Base-by-base conservation (phyloP, 306 rosid genomes). In the Abrus precatorius region DNA sequence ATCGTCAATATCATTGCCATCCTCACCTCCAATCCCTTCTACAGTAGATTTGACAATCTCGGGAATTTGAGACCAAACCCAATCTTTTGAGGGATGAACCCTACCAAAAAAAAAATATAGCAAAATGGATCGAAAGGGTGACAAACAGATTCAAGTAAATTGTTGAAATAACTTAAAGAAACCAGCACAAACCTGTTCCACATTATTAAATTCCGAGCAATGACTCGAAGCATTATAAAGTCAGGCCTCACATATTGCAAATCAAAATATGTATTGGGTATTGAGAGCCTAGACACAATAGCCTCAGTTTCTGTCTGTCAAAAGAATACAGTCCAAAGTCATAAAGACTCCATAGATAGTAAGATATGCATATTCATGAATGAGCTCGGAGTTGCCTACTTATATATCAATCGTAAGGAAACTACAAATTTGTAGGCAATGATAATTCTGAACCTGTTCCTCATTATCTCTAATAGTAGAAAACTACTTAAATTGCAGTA, bases 191-290 rank as follows among this genome's bases (percentile, higher is more conserved):
- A 95, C 98, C 99, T 93, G 93, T 92, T 88, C 99, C 97, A 95
- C 97, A 95, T 93, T 82, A 93, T 91, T 86, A 95, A 83, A 91
- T 90, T 95, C 78, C 91, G 94, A 79, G 97, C 97, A 84, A 95
- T 90, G 87, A 95, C 95, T 3, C 97, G 95, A 61, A 95, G 97
- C 99, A 95, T 91, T 70, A 95, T 93, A 84, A 95, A 95, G 89
- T 95, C 99, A 68, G 99, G 99, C 80, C 99, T 87, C 84, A 95
- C 99, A 87, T 90, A 92, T 89, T 93, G 97, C 84, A 95, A 86
- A 85, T 92, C 99, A 87, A 87, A 95, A 78, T 79, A 79, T 49
- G 99, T 93, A 70, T 75, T 85, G 78, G 99, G 99, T 56, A 95
- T 91, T 70, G 92, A 87, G 63, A 95, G 91, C 90, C 91, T 90